These are phyloP conservation scores for Porcisia deanei DNA, from an alignment of 208 protist genomes.

Conservation along the genomic window DNA sequence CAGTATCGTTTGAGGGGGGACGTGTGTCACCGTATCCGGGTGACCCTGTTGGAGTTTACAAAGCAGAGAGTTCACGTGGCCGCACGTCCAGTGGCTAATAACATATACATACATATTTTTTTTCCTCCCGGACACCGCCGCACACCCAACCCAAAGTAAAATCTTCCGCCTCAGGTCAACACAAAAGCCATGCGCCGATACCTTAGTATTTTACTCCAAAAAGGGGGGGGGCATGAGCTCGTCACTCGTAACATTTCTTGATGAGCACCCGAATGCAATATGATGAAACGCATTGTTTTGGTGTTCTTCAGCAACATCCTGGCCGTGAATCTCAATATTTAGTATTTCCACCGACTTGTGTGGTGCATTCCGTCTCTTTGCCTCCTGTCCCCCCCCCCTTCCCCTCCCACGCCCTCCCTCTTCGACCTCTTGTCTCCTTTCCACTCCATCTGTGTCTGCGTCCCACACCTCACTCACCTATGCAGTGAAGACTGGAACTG, in stretches of 20 bases:
- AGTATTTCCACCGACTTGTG: neutral
- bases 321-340: neutral
- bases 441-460: no score
- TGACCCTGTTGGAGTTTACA: neutral
- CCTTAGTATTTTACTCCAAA: neutral
- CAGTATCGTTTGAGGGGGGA: neutral
- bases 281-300: neutral
- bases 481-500: neutral
- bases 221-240: neutral
- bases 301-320: neutral
- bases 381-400: neutral
- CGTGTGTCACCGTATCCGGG: neutral
- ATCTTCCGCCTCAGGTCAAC: neutral
- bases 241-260: neutral
- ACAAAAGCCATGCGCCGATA: neutral
- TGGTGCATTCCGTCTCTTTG: slow-evolving; percentile 1
- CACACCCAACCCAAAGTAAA: slow-evolving; percentile 1
- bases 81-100: neutral
- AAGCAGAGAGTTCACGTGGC: neutral
- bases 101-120: neutral
- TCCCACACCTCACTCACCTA: neutral
- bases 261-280: neutral
- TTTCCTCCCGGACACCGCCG: neutral
- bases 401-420: no score
- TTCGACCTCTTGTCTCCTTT: neutral